Evolutionary conservation across 148 eudicot genomes (phyloP), one percentile per base, ranked within the genome.

Genomic region (Arctostaphylos glauca): DNA sequence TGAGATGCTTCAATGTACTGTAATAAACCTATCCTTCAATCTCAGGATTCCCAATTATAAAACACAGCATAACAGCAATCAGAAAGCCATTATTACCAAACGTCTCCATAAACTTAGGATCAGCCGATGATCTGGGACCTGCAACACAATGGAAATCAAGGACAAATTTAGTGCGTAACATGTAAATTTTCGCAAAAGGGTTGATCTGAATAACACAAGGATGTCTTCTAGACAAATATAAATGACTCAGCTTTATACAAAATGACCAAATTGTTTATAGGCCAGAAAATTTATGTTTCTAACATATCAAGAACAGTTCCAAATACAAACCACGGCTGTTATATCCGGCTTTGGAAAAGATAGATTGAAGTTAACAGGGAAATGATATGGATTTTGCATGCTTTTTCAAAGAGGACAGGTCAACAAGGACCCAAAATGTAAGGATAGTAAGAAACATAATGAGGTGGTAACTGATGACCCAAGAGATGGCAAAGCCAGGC

Each of bases 101-200:
- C 84, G 94, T 91, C 87, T 96, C 99, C 87, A 85, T 85, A 80
- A 89, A 88, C 87, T 94, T 96, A 82, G 90, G 90, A 85, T 96
- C 98, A 79, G 86, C 85, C 71, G 91, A 84, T 60, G 89, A 82
- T 87, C 88, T 95, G 75, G 88, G 86, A 92, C 94, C 99, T 96
- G 91, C 86, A 84, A 81, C 5, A 84, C 67, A 85, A 78, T 19
- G 18, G 52, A 78, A 56, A 56, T 58, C 1, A 46, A 31, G 5
- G 48, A 44, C 7, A 4, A 78, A 23, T 58, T 78, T 43, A 43
- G 68, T 43, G 4, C 47, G 5, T 41, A 58, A 58, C 7, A 48
- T n/a, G 38, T 77, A 38, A 8, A 15, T 10, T 77, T 3, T 6
- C 10, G 14, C 21, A 77, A 80, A 31, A 25, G 52, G 8, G 16